Conservation (phyloP, 768 basidiomycete genomes). For the Russula dissimulans region DNA sequence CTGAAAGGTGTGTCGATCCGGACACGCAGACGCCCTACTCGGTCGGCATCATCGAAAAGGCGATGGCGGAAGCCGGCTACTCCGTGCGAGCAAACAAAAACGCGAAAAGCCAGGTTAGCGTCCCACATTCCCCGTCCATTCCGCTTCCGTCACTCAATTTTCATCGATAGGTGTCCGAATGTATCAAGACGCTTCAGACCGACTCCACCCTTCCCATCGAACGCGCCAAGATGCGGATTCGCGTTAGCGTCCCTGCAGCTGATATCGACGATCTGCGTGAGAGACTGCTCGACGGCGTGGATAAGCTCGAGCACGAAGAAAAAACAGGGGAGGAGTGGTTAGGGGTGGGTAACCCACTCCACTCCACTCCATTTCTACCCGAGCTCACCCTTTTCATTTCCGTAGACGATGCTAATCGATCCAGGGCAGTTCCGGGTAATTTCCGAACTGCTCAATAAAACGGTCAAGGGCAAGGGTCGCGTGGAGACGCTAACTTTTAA, state of each 20-base stretch:
- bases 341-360: constrained; percentile 51
- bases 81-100: constrained; percentile 83
- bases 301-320: constrained; percentile 79
- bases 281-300: constrained; percentile 61
- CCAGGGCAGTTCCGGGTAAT: constrained; percentile 85
- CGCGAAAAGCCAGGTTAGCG: constrained; percentile 82
- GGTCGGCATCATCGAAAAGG: constrained; percentile 95
- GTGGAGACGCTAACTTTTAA: constrained; percentile 77
- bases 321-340: constrained; percentile 78
- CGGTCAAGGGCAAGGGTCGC: constrained; percentile 80
- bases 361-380: background rate
- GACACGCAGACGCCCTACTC: constrained; percentile 82
- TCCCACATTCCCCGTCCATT: no score
- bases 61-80: constrained; percentile 91
- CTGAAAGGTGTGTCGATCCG: constrained; percentile 95
- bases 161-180: constrained; percentile 67
- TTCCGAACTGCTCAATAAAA: constrained; percentile 83
- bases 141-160: background rate
- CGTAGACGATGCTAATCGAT: constrained; percentile 83
- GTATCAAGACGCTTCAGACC: constrained; percentile 73
- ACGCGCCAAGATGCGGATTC: constrained; percentile 86
- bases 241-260: constrained; percentile 57
- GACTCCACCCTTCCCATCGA: constrained; percentile 87
- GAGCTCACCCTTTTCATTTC: background rate
- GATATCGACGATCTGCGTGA: constrained; percentile 65